Evolutionary conservation across 108 stramenopile species (phyloP), one percentile per base, ranked within the genome.

Genomic region (Aurantiochytrium sp.): DNA sequence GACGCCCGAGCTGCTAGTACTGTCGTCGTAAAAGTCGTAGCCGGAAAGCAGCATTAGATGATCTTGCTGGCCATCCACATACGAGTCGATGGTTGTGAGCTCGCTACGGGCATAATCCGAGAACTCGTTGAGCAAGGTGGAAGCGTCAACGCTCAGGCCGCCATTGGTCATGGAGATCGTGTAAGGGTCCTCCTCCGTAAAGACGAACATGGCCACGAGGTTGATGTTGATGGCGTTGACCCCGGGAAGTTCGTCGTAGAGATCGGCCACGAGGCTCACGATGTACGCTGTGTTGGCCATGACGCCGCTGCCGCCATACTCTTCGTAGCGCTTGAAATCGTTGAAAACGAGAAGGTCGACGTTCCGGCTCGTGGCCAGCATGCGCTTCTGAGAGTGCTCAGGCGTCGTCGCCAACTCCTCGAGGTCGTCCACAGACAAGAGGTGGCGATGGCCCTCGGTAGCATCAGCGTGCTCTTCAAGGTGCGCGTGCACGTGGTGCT

Each of bases 181-280:
- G 19, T 24, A 81, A 6, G 45, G 45, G 3, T 81, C 73, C 42
- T 48, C 30, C 24, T 81, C 73, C 10, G 73, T 81, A 1, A 81
- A 48, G 6, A 48, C 45, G 1, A 81, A 24, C 17, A 42, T 48
- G 8, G 73, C 39, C 0, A 48, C 45, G 19, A 81, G 0, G 73
- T 81, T 48, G 24, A 81, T 81, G 3, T 81, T 81, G 73, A 81
- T 48, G 12, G 24, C 42, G 30, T 81, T 27, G 2, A 30, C 45
- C 6, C 45, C 45, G 1, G 39, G 24, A 6, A 81, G 21, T 12
- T 41, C 45, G 15, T 81, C 45, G 45, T 81, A 81, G 1, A 81
- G 73, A 24, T 81, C 73, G 45, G 73, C 73, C 17, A 81, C 73
- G 30, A 81, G 73, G n/a, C 45, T 81, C 19, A 81, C 73, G 12